Conservation (phyloP, 208 protist species). For the Ichthyophonus hoferi region DNA sequence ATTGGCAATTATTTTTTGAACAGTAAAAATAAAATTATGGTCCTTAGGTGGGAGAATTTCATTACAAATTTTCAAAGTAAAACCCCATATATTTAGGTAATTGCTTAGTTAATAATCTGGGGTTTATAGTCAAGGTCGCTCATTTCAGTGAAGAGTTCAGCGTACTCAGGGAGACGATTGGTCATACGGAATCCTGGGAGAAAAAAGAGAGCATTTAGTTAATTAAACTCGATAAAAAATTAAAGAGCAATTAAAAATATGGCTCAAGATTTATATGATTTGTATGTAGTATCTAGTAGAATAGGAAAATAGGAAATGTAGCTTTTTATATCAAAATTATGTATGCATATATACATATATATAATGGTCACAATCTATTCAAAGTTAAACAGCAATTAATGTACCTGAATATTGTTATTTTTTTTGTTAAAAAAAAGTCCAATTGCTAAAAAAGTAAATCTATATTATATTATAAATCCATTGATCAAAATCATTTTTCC, state of each 20-base stretch:
- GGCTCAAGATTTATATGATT: not conserved
- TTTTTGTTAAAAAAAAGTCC: not conserved
- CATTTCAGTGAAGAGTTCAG: slow-evolving; percentile 54
- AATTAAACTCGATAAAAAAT: not conserved
- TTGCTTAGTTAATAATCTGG: slow-evolving; percentile 60
- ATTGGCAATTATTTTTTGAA: too few relatives aligned
- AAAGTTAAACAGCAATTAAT: not conserved
- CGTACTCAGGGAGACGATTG: slow-evolving; percentile 56
- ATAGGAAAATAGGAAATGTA: not conserved
- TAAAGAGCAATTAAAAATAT: slow-evolving; percentile 7
- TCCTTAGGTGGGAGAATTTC: too few relatives aligned
- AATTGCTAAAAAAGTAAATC: not conserved
- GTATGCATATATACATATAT: slow-evolving; percentile 1
- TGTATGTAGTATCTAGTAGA: not conserved
- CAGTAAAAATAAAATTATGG: too few relatives aligned
- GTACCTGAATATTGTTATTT: not conserved
- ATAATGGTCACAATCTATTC: not conserved
- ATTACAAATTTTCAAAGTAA: too few relatives aligned
- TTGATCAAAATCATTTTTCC: slow-evolving; percentile 26
- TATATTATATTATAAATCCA: not conserved
- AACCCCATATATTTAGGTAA: too few relatives aligned
- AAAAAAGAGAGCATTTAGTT: not conserved
- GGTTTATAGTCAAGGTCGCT: slow-evolving; percentile 60
- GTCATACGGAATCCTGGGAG: slow-evolving; percentile 50
- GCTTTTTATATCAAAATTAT: not conserved